phyloP scores from a whole-genome alignment of 2,329 filamentous ascomycete species.

The Fusarium nurragi region DNA sequence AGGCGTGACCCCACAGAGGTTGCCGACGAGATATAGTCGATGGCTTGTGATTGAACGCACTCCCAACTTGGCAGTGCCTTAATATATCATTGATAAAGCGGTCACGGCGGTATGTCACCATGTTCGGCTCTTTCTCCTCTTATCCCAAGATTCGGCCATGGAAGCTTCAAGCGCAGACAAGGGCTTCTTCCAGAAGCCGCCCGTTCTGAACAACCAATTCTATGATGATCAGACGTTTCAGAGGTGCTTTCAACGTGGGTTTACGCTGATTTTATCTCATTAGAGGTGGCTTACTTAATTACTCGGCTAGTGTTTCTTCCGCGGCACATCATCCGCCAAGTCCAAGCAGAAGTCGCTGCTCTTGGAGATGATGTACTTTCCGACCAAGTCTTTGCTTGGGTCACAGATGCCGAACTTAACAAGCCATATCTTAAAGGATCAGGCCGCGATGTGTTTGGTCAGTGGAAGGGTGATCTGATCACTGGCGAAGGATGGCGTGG shows the following conservation, averaged over 20 bases:
- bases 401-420: slow-evolving; percentile 72
- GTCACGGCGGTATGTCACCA: not conserved
- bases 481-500: slow-evolving; percentile 73
- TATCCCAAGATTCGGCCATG: slow-evolving; percentile 46
- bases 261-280: not conserved
- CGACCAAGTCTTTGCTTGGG: slow-evolving; percentile 62
- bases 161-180: slow-evolving; percentile 56
- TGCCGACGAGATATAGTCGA: slow-evolving; percentile 17
- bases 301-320: slow-evolving; percentile 60
- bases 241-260: slow-evolving; percentile 61
- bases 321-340: slow-evolving; percentile 49
- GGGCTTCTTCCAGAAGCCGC: slow-evolving; percentile 66
- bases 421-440: slow-evolving; percentile 67
- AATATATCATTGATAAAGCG: slow-evolving; percentile 2
- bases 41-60: slow-evolving; percentile 33
- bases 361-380: slow-evolving; percentile 65
- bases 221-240: slow-evolving; percentile 63
- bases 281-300: slow-evolving; percentile 2
- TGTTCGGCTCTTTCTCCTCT: not conserved
- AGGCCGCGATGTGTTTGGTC: slow-evolving; percentile 70
- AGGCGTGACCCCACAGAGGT: slow-evolving; percentile 31
- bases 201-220: slow-evolving; percentile 64
- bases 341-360: slow-evolving; percentile 55
- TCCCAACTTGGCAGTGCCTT: not conserved
- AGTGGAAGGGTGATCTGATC: slow-evolving; percentile 66